Evolutionary conservation across 305 asterid species (phyloP), one percentile per base, ranked within the genome.

Genomic region (Fraxinus xanthoxyloides): DNA sequence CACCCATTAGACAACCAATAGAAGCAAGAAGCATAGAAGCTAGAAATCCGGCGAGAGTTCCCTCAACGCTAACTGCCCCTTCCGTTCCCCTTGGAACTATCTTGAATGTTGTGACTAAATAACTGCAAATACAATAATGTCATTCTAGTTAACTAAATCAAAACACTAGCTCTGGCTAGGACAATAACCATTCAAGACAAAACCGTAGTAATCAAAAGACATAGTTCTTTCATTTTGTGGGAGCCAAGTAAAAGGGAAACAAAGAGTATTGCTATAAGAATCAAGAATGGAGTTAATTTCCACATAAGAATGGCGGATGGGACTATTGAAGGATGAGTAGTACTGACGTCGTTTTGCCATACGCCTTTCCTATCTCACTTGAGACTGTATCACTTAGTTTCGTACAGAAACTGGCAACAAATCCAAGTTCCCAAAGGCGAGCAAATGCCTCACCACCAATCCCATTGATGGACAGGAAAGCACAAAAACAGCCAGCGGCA

Each of bases 291-390:
- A 65, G 35, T 24, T 8, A 65, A 69, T 61, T 61, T 69, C 40
- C 2, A 8, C 38, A 12, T 5, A 69, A 28, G 13, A 13, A 69
- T 30, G 75, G 23, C 12, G 0, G 48, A 76, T 7, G n/a, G 31
- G 74, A 48, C 34, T 54, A 65, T 19, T 13, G 75, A 36, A 85
- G 59, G 4, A 61, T 51, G 86, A 88, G 75, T 1, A 82, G 78
- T 65, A 91, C 99, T 81, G 3, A 96, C 99, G 99, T 94, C 10
- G 98, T 96, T 89, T 82, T 90, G 69, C 99, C 99, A 81, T 88
- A 96, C 43, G 99, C 99, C 85, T 96, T 96, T 84, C 99, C 99
- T 51, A 96, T 96, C 92, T 96, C 99, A 83, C 98, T 96, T 2
- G 99, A 93, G 85, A 96, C 98, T 2, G 99, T 96, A 80, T 96